These are phyloP conservation scores for Kalmusia sp. DNA, from an alignment of 2,329 filamentous ascomycete genomes.

Conservation along the genomic window DNA sequence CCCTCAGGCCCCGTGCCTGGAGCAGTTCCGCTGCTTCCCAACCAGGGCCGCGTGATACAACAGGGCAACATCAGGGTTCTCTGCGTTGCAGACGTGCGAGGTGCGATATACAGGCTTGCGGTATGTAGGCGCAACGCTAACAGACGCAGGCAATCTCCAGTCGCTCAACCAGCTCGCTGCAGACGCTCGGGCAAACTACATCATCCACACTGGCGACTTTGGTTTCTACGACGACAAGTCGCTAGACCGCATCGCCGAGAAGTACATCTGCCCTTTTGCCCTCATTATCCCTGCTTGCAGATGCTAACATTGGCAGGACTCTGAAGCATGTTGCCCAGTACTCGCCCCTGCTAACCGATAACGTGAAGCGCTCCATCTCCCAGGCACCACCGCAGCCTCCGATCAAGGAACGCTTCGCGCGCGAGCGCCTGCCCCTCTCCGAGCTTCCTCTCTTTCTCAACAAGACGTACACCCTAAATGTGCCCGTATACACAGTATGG, in stretches of 20 bases:
- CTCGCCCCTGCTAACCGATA: constrained; percentile 88
- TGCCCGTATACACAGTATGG: constrained; percentile 99
- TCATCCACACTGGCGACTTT: constrained; percentile 98
- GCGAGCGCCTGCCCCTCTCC: constrained; percentile 86
- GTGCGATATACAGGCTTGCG: constrained; percentile 36
- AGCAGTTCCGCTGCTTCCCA: constrained; percentile 57
- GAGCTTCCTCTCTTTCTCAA: constrained; percentile 89
- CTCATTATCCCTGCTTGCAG: background rate
- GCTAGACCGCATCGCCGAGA: constrained; percentile 95
- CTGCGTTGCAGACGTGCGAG: constrained; percentile 61
- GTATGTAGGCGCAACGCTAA: constrained; percentile 16
- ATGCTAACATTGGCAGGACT: constrained; percentile 66
- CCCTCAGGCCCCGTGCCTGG: constrained; percentile 52
- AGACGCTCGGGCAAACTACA: constrained; percentile 93
- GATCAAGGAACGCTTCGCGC: constrained; percentile 84
- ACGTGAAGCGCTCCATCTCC: constrained; percentile 71
- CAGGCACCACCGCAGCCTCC: constrained; percentile 69
- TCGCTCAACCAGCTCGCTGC: constrained; percentile 96
- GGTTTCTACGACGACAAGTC: constrained; percentile 98
- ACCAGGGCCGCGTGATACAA: constrained; percentile 61
- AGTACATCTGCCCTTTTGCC: constrained; percentile 65
- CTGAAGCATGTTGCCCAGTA: constrained; percentile 99
- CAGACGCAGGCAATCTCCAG: constrained; percentile 80
- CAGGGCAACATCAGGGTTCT: constrained; percentile 57
- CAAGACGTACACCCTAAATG: constrained; percentile 88